Percentiles rank a stretch among this genome's conserved stretches.
Conservation (phyloP, 257 asterid species). For the Solanum tarapatanum region DNA sequence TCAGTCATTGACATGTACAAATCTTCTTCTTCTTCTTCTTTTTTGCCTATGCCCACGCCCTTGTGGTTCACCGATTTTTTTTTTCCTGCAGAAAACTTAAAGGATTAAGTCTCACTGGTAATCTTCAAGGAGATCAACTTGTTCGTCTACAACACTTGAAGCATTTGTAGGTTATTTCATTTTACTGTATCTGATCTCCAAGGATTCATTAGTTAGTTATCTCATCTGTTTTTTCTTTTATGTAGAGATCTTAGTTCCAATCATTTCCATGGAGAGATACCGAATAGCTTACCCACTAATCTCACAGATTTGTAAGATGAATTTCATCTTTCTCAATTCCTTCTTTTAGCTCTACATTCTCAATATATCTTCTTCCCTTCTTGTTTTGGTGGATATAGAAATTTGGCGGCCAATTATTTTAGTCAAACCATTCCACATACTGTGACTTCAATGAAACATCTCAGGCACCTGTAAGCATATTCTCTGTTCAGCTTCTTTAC, state of each 20-base stretch:
- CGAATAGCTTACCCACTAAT: constrained; percentile 56
- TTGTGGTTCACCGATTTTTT: background rate
- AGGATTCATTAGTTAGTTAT: background rate
- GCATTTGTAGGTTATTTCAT: constrained; percentile 47
- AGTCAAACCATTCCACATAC: constrained; percentile 54
- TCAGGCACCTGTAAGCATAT: constrained; percentile 61
- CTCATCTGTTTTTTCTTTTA: constrained; percentile 1
- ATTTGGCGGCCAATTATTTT: constrained; percentile 62
- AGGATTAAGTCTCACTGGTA: constrained; percentile 56
- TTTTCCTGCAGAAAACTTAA: constrained; percentile 49
- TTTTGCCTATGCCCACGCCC: background rate
- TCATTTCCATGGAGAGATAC: constrained; percentile 51
- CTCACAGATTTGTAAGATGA: constrained; percentile 59
- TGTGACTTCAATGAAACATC: constrained; percentile 47
- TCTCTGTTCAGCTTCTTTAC: background rate
- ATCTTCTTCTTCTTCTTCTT: background rate
- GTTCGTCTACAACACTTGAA: constrained; percentile 46
- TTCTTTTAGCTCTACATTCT: background rate
- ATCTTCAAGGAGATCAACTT: constrained; percentile 42
- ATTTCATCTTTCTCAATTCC: background rate
- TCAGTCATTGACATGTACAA: constrained; percentile 52
- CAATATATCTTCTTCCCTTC: background rate
- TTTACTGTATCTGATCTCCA: background rate
- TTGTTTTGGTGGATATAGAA: constrained; percentile 33
- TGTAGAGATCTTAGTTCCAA: constrained; percentile 77